Percentiles rank a stretch among this genome's conserved stretches.
Conservation (phyloP, 495 filamentous ascomycete species). For the Hypoxylon lenormandii region DNA sequence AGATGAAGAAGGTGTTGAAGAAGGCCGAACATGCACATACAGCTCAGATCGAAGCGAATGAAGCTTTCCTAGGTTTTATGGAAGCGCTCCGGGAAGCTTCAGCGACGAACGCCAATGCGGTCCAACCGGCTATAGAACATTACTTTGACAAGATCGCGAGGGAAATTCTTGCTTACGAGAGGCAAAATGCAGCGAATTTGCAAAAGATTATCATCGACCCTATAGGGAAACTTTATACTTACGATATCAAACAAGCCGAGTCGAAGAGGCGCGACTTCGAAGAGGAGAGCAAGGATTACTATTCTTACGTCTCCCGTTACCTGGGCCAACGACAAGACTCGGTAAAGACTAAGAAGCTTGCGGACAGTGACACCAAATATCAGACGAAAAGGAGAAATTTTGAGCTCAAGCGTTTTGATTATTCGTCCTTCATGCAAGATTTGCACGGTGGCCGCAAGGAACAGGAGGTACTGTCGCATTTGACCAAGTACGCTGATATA, state of each 20-base stretch:
- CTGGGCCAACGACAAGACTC: slow-evolving; percentile 95
- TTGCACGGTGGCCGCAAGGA: slow-evolving; percentile 97
- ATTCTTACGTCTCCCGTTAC: slow-evolving; percentile 92
- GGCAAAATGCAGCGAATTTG: slow-evolving; percentile 82
- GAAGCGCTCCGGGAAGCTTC: slow-evolving; percentile 89
- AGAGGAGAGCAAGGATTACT: slow-evolving; percentile 97
- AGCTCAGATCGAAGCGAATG: slow-evolving; percentile 84
- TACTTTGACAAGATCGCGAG: slow-evolving; percentile 97
- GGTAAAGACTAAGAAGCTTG: slow-evolving; percentile 94
- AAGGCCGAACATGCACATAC: slow-evolving; percentile 86
- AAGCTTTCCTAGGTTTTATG: slow-evolving; percentile 82
- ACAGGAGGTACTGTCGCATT: slow-evolving; percentile 93
- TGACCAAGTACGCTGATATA: slow-evolving; percentile 92
- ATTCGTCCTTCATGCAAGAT: slow-evolving; percentile 99
- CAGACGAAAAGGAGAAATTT: slow-evolving; percentile 93
- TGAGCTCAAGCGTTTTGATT: slow-evolving; percentile 97
- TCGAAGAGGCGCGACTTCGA: slow-evolving; percentile 98
- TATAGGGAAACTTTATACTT: slow-evolving; percentile 86
- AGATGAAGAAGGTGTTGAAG: slow-evolving; percentile 96
- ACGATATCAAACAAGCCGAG: slow-evolving; percentile 98
- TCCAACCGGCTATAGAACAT: slow-evolving; percentile 94
- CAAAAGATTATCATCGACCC: slow-evolving; percentile 95
- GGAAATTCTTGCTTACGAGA: slow-evolving; percentile 88
- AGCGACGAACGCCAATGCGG: slow-evolving; percentile 90
- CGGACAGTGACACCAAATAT: slow-evolving; percentile 95